These are phyloP conservation scores for Coelastrella sp. DNA, from an alignment of 139 green algal species.

Conservation along the genomic window DNA sequence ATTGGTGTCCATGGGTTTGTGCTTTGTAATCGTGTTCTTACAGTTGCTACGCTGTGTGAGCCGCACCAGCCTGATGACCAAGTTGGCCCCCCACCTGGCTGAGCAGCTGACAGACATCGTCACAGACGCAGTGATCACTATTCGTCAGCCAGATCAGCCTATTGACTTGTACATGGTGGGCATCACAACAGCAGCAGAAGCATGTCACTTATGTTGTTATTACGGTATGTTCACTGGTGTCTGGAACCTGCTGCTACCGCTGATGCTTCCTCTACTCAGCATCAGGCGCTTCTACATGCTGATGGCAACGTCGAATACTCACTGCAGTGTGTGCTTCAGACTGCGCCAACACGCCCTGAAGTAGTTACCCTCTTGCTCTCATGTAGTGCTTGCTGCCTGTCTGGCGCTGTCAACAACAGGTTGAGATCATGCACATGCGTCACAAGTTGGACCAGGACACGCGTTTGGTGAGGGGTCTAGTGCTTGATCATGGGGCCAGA, in stretches of 20 bases:
- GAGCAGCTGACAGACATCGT: slow-evolving; percentile 95
- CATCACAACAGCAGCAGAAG: not conserved
- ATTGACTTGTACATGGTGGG: slow-evolving; percentile 97
- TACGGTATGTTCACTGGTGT: not conserved
- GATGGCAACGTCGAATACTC: too few species aligned
- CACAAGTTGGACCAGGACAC: slow-evolving; percentile 98
- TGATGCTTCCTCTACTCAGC: too few species aligned
- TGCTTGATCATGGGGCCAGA: slow-evolving; percentile 96
- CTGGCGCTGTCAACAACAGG: slow-evolving; percentile 66
- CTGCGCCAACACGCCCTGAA: too few species aligned
- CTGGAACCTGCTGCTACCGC: too few species aligned
- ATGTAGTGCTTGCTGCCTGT: too few species aligned
- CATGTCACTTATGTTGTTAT: not conserved
- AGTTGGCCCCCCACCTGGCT: slow-evolving; percentile 75
- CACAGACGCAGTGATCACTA: slow-evolving; percentile 86
- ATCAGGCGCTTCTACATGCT: too few species aligned
- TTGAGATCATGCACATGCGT: slow-evolving; percentile 99
- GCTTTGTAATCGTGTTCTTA: too few species aligned
- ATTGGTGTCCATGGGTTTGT: too few species aligned
- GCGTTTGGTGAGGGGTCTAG: slow-evolving; percentile 91
- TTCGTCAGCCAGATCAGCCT: slow-evolving; percentile 79
- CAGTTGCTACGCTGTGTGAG: slow-evolving; percentile 94
- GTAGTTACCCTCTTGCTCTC: too few species aligned
- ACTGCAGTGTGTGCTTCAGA: too few species aligned
- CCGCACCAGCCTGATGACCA: slow-evolving; percentile 93